A percentile compares a stretch with the other conserved stretches of the same genome.
Conservation (phyloP, 202 grass and related monocot species). For the Cymbopogon flexuosus region DNA sequence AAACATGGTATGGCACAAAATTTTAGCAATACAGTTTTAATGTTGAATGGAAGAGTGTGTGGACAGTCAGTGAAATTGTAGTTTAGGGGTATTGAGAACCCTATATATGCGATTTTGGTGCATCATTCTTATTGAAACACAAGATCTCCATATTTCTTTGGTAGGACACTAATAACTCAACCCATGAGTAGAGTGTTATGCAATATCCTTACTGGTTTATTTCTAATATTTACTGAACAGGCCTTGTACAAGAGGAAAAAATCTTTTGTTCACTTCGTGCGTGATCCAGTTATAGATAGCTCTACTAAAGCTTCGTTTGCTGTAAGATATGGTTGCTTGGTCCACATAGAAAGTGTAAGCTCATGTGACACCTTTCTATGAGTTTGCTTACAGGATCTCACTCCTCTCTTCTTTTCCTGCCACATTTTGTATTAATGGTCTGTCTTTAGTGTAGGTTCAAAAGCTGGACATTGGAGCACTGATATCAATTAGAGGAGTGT, state of each 20-base stretch:
- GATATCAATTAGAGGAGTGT: conserved; percentile 78
- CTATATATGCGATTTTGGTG: conserved; percentile 18
- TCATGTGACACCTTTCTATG: neutral
- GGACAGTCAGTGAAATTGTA: neutral
- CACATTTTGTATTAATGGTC: conserved; percentile 31
- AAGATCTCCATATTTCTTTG: conserved; percentile 10
- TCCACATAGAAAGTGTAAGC: conserved; percentile 88
- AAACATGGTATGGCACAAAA: neutral
- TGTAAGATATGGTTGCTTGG: conserved; percentile 80
- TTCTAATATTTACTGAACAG: conserved; percentile 43
- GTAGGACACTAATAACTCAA: neutral
- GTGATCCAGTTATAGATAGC: conserved; percentile 69
- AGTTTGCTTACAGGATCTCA: neutral
- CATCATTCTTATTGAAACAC: conserved; percentile 8
- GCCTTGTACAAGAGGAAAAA: conserved; percentile 55
- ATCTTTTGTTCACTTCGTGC: conserved; percentile 85
- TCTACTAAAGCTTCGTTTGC: conserved; percentile 61
- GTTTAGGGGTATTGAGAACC: neutral
- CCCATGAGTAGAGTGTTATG: neutral
- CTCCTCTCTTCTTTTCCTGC: neutral
- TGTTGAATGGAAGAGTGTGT: neutral
- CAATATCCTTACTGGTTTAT: conserved; percentile 6
- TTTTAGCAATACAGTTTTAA: neutral
- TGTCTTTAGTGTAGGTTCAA: conserved; percentile 65
- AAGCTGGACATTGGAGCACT: conserved; percentile 78